Evolutionary conservation across 176 grass and related monocot genomes (phyloP), one percentile per base, ranked within the genome.

Genomic region (Oryza meridionalis): DNA sequence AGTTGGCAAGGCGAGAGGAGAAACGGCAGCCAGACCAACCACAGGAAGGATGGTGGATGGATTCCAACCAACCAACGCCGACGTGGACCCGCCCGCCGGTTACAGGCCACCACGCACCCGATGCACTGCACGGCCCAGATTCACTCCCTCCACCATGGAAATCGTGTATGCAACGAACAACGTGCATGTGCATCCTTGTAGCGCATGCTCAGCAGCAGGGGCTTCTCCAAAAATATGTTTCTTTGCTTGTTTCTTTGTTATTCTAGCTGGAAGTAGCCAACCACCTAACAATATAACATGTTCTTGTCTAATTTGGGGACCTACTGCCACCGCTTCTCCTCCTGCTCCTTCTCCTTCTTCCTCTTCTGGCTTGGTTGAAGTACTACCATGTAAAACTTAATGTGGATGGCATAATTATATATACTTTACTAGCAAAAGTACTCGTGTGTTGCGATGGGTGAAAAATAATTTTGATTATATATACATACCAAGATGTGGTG

Each of bases 61-160:
- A 70, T n/a, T 42, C 67, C 69, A 46, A 47, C 43, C 69, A 46
- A 47, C 43, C 22, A 7, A 47, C 70, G 21, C 14, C 70, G n/a
- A 72, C 70, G 42, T 72, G 70, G 70, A 46, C 42, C 51, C 51
- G 42, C 42, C 51, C 51, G 42, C 70, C 70, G 35, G 67, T 69
- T 69, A 37, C 66, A 21, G 15, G 15, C 65, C 29, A 31, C 29
- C 29, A 31, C 29, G 29, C 50, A 16, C 19, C 50, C 50, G 50
- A 55, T 55, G 16, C 50, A 16, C 0, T 16, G 50, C 16, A 31
- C 29, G 29, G 29, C 29, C 29, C 29, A 31, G 29, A 31, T 55
- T 3, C 49, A 4, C 15, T 12, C 29, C 16, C 50, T 19, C 50
- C 50, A 55, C 50, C 50, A 6, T 55, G 50, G 50, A 55, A 46